Evolutionary conservation across 176 grass and related monocot genomes (phyloP), one percentile per base, ranked within the genome.

Genomic region (Elaeis guineensis): DNA sequence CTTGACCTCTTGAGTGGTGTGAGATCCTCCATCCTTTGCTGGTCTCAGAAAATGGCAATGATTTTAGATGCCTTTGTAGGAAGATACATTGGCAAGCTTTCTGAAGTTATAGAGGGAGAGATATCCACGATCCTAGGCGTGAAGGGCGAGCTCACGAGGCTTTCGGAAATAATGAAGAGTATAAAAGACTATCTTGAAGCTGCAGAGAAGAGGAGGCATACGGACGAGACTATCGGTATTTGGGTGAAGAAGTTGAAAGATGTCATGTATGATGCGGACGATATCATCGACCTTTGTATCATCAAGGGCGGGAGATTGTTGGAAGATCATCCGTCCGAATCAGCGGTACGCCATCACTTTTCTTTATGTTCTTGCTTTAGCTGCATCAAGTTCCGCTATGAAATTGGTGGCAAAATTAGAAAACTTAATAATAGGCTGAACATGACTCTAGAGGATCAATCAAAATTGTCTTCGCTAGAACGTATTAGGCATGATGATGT

Each of bases 211-310:
- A 49, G 69, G 51, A 50, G 66, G 5, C 11, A 77, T n/a, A 62
- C 79, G 6, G 59, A 70, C 49, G 22, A 61, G 11, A 25, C 69
- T 23, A 49, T 67, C 11, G 66, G 78, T 57, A 30, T 20, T 0
- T 95, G 90, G 85, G 75, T 89, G 76, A 63, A 57, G 16, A 63
- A 73, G 57, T 15, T 89, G n/a, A 95, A 89, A 64, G 86, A 86
- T 49, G 70, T 66, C 25, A 71, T 84, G 58, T 89, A 95, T 21
- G 90, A 95, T 11, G 52, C 80, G 0, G 85, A 95, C 20, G 82
- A 95, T 61, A 65, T 90, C 20, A 19, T 86, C 3, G 90, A 90
- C n/a, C 58, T 78, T 32, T 95, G 77, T 58, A 28, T 81, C 29
- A 65, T 83, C 39, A 77, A 89, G 75, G 85, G 70, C 25, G 62